Evolutionary conservation across 495 filamentous ascomycete genomes (phyloP).

Genomic region (Jackrogersella multiformis): DNA sequence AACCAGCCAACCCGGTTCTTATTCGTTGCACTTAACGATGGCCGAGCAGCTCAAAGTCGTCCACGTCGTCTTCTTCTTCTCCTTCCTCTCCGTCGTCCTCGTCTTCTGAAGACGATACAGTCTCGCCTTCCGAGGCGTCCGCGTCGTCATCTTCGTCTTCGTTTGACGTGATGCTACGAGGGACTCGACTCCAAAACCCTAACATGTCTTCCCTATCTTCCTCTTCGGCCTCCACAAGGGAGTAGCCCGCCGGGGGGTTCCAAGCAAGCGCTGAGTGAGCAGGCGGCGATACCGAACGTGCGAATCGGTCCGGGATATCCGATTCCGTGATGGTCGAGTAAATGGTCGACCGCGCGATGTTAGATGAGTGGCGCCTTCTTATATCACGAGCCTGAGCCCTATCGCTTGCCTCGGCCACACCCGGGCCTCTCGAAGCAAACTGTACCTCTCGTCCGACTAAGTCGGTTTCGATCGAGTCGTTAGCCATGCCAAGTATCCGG

Average conservation of each 20-base stretch:
- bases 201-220: slow-evolving; percentile 69
- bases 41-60: slow-evolving; percentile 75
- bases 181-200: slow-evolving; percentile 68
- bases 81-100: slow-evolving; percentile 61
- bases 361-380: slow-evolving; percentile 49
- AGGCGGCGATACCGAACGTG: slow-evolving; percentile 51
- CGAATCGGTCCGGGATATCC: slow-evolving; percentile 49
- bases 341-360: slow-evolving; percentile 39
- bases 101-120: slow-evolving; percentile 51
- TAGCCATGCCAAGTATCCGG: slow-evolving; percentile 57
- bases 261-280: slow-evolving; percentile 26
- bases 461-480: slow-evolving; percentile 48
- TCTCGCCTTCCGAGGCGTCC: slow-evolving; percentile 48
- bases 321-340: slow-evolving; percentile 40
- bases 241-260: slow-evolving; percentile 31
- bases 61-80: slow-evolving; percentile 66
- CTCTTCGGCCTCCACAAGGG: slow-evolving; percentile 45
- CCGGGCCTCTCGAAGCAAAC: slow-evolving; percentile 25
- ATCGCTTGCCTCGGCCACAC: slow-evolving; percentile 19
- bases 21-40: slow-evolving; percentile 61
- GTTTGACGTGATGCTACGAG: slow-evolving; percentile 41
- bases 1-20: slow-evolving; percentile 29
- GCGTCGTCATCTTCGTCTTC: slow-evolving; percentile 53
- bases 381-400: slow-evolving; percentile 32
- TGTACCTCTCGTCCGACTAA: slow-evolving; percentile 38